Base-by-base conservation (phyloP, 352 stramenopile species). In the Ochromonadaceae sp. region DNA sequence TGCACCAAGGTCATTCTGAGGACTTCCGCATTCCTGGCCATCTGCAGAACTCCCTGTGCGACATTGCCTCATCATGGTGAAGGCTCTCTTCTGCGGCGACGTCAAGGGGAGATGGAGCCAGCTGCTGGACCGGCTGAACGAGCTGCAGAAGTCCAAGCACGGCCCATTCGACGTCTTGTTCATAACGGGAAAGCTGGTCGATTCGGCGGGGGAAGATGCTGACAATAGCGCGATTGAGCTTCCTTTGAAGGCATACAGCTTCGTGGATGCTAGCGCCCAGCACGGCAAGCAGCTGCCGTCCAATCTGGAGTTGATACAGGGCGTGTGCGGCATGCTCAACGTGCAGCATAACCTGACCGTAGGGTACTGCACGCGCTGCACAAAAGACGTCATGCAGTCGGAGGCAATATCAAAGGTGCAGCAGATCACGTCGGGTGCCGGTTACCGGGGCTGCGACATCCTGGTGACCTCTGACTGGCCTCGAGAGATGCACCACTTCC, bases 131-230 rank as follows among this genome's bases (percentile, higher is more conserved):
- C 9, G 25, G 30, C 2, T 63, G 17, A 63, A 47, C 20, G 38
- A 47, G 30, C 26, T 63, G 25, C 55, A 63, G 31, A n/a, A 52
- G 9, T 63, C 55, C 9, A 9, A 20, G 5, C 34, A 63, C 41
- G 55, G 55, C 39, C 55, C 55, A 5, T 63, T 63, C 52, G 38
- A 63, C 52, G 2, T 63, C 10, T 4, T 50, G 12, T 55, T 63
- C 10, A 10, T 47, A 2, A 53, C 2, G 17, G 55, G 36, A 15
- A 39, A 63, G 14, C 12, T 52, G 7, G 31, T 31, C 48, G 10
- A 5, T 47, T 9, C 3, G 22, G 4, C 20, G 3, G 25, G 34
- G 7, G 53, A 10, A 20, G 7, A 32, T 48, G 32, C 25, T 38
- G 34, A 59, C 30, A n/a, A n/a, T n/a, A n/a, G 4, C 4, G 3